Base-by-base conservation (phyloP, 441 rosid species). In the Daphne laureola region DNA sequence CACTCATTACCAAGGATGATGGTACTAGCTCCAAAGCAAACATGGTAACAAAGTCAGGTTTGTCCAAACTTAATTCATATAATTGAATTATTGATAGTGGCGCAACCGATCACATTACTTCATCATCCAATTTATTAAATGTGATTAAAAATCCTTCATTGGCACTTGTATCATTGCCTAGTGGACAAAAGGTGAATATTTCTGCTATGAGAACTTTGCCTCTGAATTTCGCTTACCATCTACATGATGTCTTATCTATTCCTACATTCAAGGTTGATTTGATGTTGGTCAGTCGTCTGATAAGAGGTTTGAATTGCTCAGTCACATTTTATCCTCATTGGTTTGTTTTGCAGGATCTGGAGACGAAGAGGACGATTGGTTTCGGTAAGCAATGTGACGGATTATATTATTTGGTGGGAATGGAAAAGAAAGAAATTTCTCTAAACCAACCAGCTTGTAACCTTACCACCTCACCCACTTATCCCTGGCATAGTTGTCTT, bases 321-420 rank as follows among this genome's bases (percentile, higher is more conserved):
- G 18, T 26, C 11, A 26, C 25, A 6, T 53, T 12, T 11, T 53
- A 31, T 18, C 46, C 18, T 36, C 43, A 9, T 53, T n/a, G 26
- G 56, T 36, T 5, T 15, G 17, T 16, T 53, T 23, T 36, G n/a
- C 17, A 53, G 56, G 56, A 36, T 7, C 17, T 53, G 45, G 38
- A 14, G 43, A 35, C 8, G 45, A 15, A 13, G 25, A 53, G n/a
- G 45, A 53, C 7, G 27, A 15, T 53, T 53, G 25, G 25, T 21
- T 21, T 21, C 3, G 25, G 25, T 21, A 21, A 21, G 3, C 25
- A 21, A 21, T 4, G 25, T 13, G 43, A 53, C 15, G 12, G 45
- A 31, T 23, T 53, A 2, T 38, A 31, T 14, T 31, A 15, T 6
- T 53, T 15, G 25, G 56, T 15, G 31, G 44, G 11, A 13, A 0